Base-by-base conservation (phyloP, 208 protist species). In the Crithidia brevicula region DNA sequence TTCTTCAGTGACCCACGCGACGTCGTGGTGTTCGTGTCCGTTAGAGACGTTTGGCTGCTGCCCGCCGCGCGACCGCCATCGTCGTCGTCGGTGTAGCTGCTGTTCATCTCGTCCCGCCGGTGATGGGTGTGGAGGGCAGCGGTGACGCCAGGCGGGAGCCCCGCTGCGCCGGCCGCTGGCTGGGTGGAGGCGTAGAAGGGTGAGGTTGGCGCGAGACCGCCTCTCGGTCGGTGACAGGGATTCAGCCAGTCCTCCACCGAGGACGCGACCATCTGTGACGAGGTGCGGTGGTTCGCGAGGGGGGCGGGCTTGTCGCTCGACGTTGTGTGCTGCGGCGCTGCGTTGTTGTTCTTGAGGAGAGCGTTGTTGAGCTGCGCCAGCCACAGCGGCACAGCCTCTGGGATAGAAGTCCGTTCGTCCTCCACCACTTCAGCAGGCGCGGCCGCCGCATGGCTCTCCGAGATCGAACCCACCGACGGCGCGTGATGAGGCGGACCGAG, bases 161-260 rank as follows among this genome's bases (percentile, higher is more conserved):
- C 43, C 3, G 28, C 43, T 4, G 25, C 58, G 1, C n/a, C 25
- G 4, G 42, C 56, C 3, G 58, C 40, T 11, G 58, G 30, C 58
- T 42, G 58, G 27, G 40, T 6, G 8, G 40, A 1, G 5, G 58
- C 43, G 43, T 64, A 52, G 28, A 64, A 64, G 20, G 6, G n/a
- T 0, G 58, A 4, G 58, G 22, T 62, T 18, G 4, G 10, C 3
- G 62, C 20, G 3, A 36, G 50, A 2, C 11, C 11, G 46, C 61
- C 49, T 27, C 49, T 61, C 3, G 64, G 64, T 0, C 64, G 64
- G 52, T 34, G 56, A 52, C 64, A 70, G 16, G 64, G 64, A 52
- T 70, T 70, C 15, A 70, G 22, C 64, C 64, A 70, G 52, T 70
- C 64, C 18, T 70, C 64, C 2, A 16, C 22, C 6, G 53, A 52